Base-by-base conservation (phyloP, 1,284 basidiomycete genomes). In the Athelia psychrophila region DNA sequence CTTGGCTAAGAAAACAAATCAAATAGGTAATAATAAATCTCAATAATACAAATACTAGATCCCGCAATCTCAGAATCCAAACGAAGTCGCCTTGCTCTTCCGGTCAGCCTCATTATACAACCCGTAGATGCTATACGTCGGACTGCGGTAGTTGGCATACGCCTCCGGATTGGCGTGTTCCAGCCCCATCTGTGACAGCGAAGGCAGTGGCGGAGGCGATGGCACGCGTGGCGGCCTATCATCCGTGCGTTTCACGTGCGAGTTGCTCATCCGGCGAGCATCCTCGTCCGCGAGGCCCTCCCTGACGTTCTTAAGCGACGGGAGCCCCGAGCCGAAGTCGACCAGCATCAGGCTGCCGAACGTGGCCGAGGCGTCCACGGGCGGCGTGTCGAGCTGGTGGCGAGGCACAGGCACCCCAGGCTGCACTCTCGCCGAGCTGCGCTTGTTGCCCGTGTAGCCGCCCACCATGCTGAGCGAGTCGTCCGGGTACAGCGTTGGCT, bases 111-210 rank as follows among this genome's bases (percentile, higher is more conserved):
- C 83, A 13, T 30, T 30, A 60, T 90, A 91, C 58, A 89, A 59
- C 44, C 84, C 84, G 60, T 86, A 91, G 52, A 91, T 81, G 63
- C 88, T 91, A 58, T 91, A 91, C 3, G 88, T 91, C 20, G 88
- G 87, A 60, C 88, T 89, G 56, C 81, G 75, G 56, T 91, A 90
- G 38, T 81, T 80, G 2, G 70, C 77, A 64, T 79, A 86, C 4
- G 75, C 82, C 46, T 82, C 77, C 12, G 79, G 76, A 54, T 86
- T 80, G 2, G 70, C 66, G 56, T 86, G 83, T 47, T 79, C 75
- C 63, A 90, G 60, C 48, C 79, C 88, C 87, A 91, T 89, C 67
- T 90, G 88, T 6, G 85, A 74, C 48, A 91, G 64, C 27, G 86
- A 87, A 8, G 86, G 88, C 49, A 90, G 63, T n/a, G 80, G 75